Percentiles rank a stretch among this genome's conserved stretches.
Evolutionary conservation across 805 yeast species (phyloP).

Genomic region (Starmerella sp.): DNA sequence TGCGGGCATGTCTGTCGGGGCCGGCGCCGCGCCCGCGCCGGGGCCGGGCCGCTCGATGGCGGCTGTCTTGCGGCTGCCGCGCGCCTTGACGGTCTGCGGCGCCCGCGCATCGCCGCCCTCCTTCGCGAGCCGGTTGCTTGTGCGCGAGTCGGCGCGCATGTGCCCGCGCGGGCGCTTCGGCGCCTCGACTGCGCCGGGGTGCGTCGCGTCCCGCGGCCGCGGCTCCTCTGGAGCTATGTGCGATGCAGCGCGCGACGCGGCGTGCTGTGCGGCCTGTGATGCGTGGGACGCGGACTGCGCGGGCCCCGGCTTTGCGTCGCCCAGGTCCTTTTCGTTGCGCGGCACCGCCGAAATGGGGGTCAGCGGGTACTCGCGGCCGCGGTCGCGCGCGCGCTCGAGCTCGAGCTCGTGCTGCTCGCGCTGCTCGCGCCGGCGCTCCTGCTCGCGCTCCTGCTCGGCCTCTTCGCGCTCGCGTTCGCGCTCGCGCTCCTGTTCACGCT

Average conservation of each 20-base stretch:
- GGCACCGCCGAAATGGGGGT: background rate
- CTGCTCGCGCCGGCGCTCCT: background rate
- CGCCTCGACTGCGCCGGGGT: no score
- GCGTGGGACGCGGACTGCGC: no score
- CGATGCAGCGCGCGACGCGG: no score
- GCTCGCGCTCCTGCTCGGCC: background rate
- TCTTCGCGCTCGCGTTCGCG: background rate
- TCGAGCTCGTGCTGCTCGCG: background rate
- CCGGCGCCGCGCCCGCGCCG: background rate
- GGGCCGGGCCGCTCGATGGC: background rate
- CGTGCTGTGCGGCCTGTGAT: no score
- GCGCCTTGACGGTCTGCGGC: background rate
- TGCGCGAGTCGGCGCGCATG: conserved; percentile 11
- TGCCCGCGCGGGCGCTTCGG: conserved; percentile 9
- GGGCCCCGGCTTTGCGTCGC: background rate
- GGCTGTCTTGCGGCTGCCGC: background rate
- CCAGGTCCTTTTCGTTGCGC: background rate
- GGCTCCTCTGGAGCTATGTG: no score
- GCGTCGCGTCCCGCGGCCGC: no score
- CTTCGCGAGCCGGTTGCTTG: conserved; percentile 6
- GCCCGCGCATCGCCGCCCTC: background rate
- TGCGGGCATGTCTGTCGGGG: background rate
- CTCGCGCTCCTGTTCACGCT: background rate
- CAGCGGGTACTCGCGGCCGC: background rate
- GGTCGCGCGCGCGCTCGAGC: background rate